These are phyloP conservation scores for Diplotaxis tenuifolia DNA, from an alignment of 345 rosid species.

Conservation along the genomic window DNA sequence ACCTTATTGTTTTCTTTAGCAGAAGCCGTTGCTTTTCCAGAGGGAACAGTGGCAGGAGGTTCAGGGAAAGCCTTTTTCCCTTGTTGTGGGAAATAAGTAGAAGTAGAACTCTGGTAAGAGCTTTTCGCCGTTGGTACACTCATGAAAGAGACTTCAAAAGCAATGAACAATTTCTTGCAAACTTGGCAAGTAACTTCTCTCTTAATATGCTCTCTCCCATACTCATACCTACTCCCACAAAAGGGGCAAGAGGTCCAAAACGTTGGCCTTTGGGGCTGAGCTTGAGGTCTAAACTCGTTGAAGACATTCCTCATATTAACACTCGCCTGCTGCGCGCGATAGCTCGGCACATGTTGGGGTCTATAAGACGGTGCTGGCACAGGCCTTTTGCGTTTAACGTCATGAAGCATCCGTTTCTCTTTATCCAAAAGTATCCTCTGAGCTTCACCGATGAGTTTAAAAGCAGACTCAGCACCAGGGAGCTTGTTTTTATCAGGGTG, in stretches of 20 bases:
- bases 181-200: slow-evolving; percentile 46
- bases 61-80: slow-evolving; percentile 38
- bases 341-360: slow-evolving; percentile 39
- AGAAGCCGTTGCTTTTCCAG: slow-evolving; percentile 26
- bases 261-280: slow-evolving; percentile 39
- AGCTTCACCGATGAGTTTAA: slow-evolving; percentile 90
- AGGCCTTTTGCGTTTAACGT: slow-evolving; percentile 44
- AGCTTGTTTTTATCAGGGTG: slow-evolving; percentile 96
- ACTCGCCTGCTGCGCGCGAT: slow-evolving; percentile 25
- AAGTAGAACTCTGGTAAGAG: slow-evolving; percentile 33
- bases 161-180: slow-evolving; percentile 56
- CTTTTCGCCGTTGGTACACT: slow-evolving; percentile 35
- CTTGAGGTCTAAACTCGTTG: slow-evolving; percentile 38
- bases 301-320: slow-evolving; percentile 30
- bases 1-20: slow-evolving; percentile 45
- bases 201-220: slow-evolving; percentile 40
- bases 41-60: slow-evolving; percentile 36
- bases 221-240: slow-evolving; percentile 52
- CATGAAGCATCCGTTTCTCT: slow-evolving; percentile 55
- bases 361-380: slow-evolving; percentile 35
- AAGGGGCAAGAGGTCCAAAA: slow-evolving; percentile 80
- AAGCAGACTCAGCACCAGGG: slow-evolving; percentile 93
- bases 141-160: slow-evolving; percentile 46
- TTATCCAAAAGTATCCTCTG: slow-evolving; percentile 78
- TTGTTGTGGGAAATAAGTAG: slow-evolving; percentile 36